Base-by-base conservation (phyloP, 2,329 filamentous ascomycete species). In the Zopfia rhizophila region DNA sequence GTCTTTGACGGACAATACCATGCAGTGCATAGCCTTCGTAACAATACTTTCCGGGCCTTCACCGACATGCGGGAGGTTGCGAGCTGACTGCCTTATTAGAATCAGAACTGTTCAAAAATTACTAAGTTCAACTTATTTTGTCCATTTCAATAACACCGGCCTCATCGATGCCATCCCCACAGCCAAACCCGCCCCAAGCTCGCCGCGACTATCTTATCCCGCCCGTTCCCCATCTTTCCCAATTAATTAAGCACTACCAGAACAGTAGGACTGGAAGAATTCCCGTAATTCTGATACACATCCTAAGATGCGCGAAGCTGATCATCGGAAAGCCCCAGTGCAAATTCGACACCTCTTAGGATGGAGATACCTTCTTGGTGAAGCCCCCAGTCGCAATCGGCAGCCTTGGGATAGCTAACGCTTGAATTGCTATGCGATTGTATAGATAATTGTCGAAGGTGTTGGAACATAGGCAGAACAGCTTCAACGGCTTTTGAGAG, bases 361-460 rank as follows among this genome's bases (percentile, higher is more conserved):
- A 90, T 87, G 1, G 85, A 84, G 1, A 83, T 77, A 13, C 87
- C 87, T 4, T 87, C 87, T 0, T 87, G 87, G 56, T 90, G 87
- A 63, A 90, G 80, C 1, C 86, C 87, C 87, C 87, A 90, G 72
- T 90, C 87, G 54, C 88, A 88, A 48, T 87, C 82, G 0, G 75
- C 65, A 0, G 85, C 74, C 0, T 65, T 53, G n/a, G 38, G 23
- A 31, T 3, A n/a, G 66, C 61, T 56, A 79, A 18, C 12, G 5
- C 8, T 36, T 21, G 7, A 22, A 14, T 80, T 6, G 67, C 58
- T 4, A 65, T 3, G 43, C n/a, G 10, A 38, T n/a, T 22, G 21
- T 18, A 12, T 16, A 17, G 36, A 40, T 10, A 28, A 45, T 22
- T 19, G 29, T 14, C 39, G 45, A 2, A 63, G 42, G 60, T 70